Base-by-base conservation (phyloP, 2,329 filamentous ascomycete genomes). In the Magnaporthiopsis incrustans region DNA sequence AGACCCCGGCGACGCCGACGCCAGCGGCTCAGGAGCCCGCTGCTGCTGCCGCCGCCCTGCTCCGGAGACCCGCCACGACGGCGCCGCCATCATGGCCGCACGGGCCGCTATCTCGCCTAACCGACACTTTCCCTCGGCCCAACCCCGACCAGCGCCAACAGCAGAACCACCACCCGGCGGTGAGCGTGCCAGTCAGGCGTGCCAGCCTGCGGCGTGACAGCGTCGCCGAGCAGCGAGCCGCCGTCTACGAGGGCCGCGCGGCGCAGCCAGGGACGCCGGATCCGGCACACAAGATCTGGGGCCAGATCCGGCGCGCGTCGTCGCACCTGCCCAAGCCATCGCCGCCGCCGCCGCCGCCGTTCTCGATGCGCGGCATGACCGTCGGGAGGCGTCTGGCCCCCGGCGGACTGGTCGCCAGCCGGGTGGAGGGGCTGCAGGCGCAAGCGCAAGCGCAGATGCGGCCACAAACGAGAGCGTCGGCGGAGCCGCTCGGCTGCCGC, bases 301-400 rank as follows among this genome's bases (percentile, higher is more conserved):
- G 56, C 18, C 63, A 67, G 38, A 67, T 70, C 4, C 66, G 69
- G 11, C 67, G 65, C 3, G 64, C 64, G 15, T 68, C 69, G 38
- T 66, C 63, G 25, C 53, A 56, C 44, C 26, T 10, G 11, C 32
- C 32, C 33, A 58, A 38, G 18, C 33, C 33, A 14, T 30, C n/a
- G 27, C 57, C 53, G 25, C 25, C 33, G 12, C 14, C 15, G 56
- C 53, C 59, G 35, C 10, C 11, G 22, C 61, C 59, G 14, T 2
- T 32, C 11, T 61, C 59, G 14, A 4, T 32, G 22, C 27, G 14
- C 50, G 50, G 38, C 27, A 30, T 30, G 59, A 59, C 32, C 26
- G 56, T 12, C 30, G 53, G 32, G 25, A 59, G 38, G 53, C 56
- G 30, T 5, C 44, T 53, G 44, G 44, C 44, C 2, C 50, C 32